Evolutionary conservation across 2,329 filamentous ascomycete genomes (phyloP).

Genomic region (Cladophialophora bantiana): DNA sequence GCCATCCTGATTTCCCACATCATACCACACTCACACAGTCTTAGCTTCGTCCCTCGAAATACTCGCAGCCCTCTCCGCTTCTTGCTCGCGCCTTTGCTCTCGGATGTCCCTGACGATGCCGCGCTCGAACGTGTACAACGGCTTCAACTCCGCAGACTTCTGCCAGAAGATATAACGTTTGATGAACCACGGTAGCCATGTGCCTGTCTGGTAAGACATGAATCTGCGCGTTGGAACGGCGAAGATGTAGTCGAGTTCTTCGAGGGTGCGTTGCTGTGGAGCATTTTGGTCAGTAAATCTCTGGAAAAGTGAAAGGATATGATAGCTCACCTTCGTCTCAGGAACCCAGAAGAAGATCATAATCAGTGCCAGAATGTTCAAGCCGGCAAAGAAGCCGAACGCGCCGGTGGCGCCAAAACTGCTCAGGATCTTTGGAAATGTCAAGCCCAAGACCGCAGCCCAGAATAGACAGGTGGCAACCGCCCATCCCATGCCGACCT

Average conservation of each 20-base stretch:
- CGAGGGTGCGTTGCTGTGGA: constrained; percentile 39
- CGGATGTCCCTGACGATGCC: constrained; percentile 18
- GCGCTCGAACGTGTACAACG: constrained; percentile 60
- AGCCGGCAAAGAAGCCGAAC: constrained; percentile 56
- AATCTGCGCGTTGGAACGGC: constrained; percentile 53
- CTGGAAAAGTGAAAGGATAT: neutral
- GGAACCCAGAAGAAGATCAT: constrained; percentile 52
- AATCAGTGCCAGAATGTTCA: constrained; percentile 57
- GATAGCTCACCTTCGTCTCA: constrained; percentile 42
- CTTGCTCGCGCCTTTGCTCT: constrained; percentile 14
- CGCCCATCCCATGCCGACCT: constrained; percentile 54
- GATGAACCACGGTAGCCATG: constrained; percentile 56
- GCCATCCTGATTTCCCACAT: too few relatives aligned
- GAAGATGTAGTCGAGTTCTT: constrained; percentile 56
- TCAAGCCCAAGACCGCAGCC: constrained; percentile 55
- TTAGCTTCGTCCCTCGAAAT: neutral
- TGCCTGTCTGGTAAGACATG: constrained; percentile 49
- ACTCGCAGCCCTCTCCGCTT: neutral
- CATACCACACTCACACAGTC: neutral
- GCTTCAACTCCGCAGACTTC: constrained; percentile 45
- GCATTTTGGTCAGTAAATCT: neutral
- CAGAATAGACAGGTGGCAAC: constrained; percentile 59
- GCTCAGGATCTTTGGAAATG: constrained; percentile 43
- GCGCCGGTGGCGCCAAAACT: constrained; percentile 35
- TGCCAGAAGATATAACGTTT: constrained; percentile 52